Evolutionary conservation across 306 rosid species (phyloP).

Genomic region (Trifolium pratense): DNA sequence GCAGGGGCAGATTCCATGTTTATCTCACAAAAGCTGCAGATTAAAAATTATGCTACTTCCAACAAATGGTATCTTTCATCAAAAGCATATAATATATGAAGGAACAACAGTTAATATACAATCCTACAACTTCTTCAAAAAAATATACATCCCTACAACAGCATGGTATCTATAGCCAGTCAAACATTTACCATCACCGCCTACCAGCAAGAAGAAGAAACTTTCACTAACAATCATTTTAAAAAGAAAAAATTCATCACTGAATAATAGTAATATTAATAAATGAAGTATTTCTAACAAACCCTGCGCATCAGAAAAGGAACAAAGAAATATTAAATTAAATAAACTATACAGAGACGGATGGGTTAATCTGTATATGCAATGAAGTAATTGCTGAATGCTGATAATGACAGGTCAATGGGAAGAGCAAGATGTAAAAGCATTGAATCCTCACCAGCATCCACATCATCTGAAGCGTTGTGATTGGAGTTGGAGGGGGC

Average conservation of each 20-base stretch:
- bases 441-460: constrained; percentile 66
- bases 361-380: constrained; percentile 7
- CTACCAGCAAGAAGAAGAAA: constrained; percentile 29
- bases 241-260: constrained; percentile 9
- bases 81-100: constrained; percentile 9
- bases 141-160: constrained; percentile 15
- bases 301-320: constrained; percentile 26
- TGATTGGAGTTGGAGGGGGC: constrained; percentile 53
- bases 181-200: constrained; percentile 13
- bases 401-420: neutral
- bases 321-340: neutral
- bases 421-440: constrained; percentile 27
- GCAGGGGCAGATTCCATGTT: neutral
- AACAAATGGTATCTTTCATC: constrained; percentile 23
- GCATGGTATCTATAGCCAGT: neutral
- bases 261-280: constrained; percentile 18
- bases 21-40: neutral
- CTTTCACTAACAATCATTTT: constrained; percentile 21
- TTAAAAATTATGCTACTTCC: neutral
- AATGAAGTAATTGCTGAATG: neutral
- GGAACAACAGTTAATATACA: constrained; percentile 26
- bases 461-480: constrained; percentile 58
- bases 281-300: constrained; percentile 9
- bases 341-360: neutral
- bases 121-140: neutral